A percentile compares a stretch with the other conserved stretches of the same genome.
Evolutionary conservation across 1,284 basidiomycete species (phyloP).

Genomic region (Caloboletus firmus): DNA sequence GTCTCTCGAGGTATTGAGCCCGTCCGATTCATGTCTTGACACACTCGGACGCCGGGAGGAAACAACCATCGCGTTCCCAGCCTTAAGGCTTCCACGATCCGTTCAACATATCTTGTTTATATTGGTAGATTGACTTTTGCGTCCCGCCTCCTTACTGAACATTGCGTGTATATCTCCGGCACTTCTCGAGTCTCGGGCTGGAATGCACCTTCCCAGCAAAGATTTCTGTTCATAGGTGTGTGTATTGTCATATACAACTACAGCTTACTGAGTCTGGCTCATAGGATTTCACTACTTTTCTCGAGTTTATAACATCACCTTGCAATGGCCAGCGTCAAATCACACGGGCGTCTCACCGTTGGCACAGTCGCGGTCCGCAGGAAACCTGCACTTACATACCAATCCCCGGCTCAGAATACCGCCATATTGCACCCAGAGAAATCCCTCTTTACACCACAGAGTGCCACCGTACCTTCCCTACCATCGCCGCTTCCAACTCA

Average conservation of each 20-base stretch:
- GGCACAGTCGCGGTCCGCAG: constrained; percentile 38
- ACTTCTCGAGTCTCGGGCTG: constrained; percentile 14
- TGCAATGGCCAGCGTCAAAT: constrained; percentile 29
- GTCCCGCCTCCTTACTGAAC: constrained; percentile 1
- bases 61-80: constrained; percentile 8
- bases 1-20: constrained; percentile 17
- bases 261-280: constrained; percentile 3
- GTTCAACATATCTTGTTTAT: constrained; percentile 28
- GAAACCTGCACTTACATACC: constrained; percentile 52
- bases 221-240: constrained; percentile 26
- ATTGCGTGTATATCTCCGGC: constrained; percentile 17
- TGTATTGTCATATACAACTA: background rate
- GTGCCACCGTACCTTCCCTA: constrained; percentile 12
- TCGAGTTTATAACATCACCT: constrained; percentile 10
- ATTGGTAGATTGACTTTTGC: constrained; percentile 17
- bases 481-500: constrained; percentile 4
- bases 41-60: constrained; percentile 13
- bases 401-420: constrained; percentile 42
- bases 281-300: constrained; percentile 14
- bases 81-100: constrained; percentile 14
- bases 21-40: constrained; percentile 29
- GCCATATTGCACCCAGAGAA: constrained; percentile 17
- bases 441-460: constrained; percentile 9
- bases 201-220: constrained; percentile 21
- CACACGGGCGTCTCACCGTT: constrained; percentile 10